Conservation (phyloP, 169 alveolate species). For the Plasmodium inui region DNA sequence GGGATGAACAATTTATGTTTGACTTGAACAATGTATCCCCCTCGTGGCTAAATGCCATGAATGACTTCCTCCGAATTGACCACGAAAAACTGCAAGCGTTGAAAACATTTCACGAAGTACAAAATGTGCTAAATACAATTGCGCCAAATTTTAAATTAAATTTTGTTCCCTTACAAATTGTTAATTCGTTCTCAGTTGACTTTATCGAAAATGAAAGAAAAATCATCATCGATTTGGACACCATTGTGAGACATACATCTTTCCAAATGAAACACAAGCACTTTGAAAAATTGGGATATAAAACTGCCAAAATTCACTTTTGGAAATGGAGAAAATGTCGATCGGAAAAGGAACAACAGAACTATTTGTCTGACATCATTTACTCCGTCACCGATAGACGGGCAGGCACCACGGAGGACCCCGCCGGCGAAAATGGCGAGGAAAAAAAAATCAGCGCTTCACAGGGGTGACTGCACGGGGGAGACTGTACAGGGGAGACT, state of each 20-base stretch:
- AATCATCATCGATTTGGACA: conserved; percentile 70
- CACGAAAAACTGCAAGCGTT: conserved; percentile 76
- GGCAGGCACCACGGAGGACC: conserved; percentile 3
- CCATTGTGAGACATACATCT: conserved; percentile 74
- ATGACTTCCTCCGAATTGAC: conserved; percentile 73
- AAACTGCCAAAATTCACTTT: conserved; percentile 68
- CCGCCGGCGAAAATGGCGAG: background rate
- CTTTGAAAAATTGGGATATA: conserved; percentile 64
- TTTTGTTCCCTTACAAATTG: conserved; percentile 69
- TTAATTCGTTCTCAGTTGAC: conserved; percentile 61
- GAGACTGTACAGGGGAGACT: conserved; percentile 9
- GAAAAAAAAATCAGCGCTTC: conserved; percentile 6
- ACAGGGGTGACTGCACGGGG: background rate
- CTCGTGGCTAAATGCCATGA: conserved; percentile 74
- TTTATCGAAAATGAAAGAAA: conserved; percentile 59
- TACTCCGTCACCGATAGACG: conserved; percentile 64
- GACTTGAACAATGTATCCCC: conserved; percentile 56
- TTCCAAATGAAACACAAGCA: conserved; percentile 72
- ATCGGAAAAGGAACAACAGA: conserved; percentile 75
- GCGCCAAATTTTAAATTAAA: conserved; percentile 63
- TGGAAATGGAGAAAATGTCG: conserved; percentile 78
- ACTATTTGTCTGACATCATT: conserved; percentile 62
- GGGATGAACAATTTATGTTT: conserved; percentile 16
- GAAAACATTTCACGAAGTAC: conserved; percentile 75
- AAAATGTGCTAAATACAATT: conserved; percentile 67